Base-by-base conservation (phyloP, 805 yeast species). In the Priceomyces castillae region DNA sequence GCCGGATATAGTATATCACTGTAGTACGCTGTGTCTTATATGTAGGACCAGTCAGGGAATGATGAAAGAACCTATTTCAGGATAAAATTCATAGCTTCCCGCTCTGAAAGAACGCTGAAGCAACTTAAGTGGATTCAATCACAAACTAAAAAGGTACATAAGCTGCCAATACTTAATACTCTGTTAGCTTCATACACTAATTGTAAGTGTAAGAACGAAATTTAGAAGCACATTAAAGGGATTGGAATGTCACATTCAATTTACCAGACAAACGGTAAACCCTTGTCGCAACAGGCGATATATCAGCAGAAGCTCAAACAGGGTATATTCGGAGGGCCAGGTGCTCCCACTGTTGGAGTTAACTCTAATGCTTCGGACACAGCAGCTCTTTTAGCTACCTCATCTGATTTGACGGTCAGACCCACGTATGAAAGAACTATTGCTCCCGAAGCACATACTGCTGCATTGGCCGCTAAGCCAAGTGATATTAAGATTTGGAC, bases 341-440 rank as follows among this genome's bases (percentile, higher is more conserved):
- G 74, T 15, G 69, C 63, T 40, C 71, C 71, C 3, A 64, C 73
- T 9, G 64, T 81, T 4, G 90, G 92, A n/a, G 85, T 84, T 23
- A 74, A 78, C 47, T 74, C 82, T 46, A 73, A 78, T 34, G 87
- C 90, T 22, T 77, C 87, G 12, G 89, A 82, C 57, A 78, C 85
- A 4, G 92, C 95, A 39, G 94, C 94, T 1, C 67, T 84, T 42
- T 69, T 84, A 48, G 95, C 94, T 2, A 78, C 86, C 5, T 77
- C 81, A 10, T 65, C 85, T 2, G 86, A 81, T 59, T 70, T 82
- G 36, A 73, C 81, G 2, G 78, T 84, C 30, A 77, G 76, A 48
- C 81, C 88, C 11, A 50, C 69, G 11, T 85, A 84, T 60, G 82
- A 80, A 60, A 68, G 90, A 46, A 60, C 75, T 11, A 76, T 82